phyloP scores from a whole-genome alignment of 2,329 filamentous ascomycete species.

The Stagonosporopsis vannaccii region DNA sequence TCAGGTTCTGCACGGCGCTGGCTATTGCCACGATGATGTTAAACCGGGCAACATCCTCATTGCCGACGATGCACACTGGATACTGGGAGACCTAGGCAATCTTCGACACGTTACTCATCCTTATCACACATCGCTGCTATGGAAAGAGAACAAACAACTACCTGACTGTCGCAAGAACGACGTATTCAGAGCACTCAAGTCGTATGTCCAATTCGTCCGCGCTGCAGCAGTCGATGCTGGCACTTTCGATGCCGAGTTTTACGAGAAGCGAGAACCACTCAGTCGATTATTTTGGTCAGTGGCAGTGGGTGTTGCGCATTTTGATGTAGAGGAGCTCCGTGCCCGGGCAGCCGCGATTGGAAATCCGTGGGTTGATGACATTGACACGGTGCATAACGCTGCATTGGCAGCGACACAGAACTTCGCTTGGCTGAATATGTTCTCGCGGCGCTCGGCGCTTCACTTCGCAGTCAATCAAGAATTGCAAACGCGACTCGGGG shows the following conservation, averaged over 20 bases:
- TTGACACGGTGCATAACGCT: background rate
- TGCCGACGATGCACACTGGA: conserved; percentile 30
- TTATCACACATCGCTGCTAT: conserved; percentile 35
- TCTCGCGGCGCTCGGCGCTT: background rate
- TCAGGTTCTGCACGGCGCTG: conserved; percentile 34
- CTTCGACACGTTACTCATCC: conserved; percentile 40
- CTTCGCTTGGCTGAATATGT: background rate
- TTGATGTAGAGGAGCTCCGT: conserved; percentile 22
- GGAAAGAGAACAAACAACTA: conserved; percentile 34
- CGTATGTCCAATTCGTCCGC: conserved; percentile 36
- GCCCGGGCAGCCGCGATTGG: conserved; percentile 17
- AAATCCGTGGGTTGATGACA: conserved; percentile 3
- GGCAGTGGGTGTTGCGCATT: conserved; percentile 4
- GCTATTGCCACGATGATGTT: conserved; percentile 50
- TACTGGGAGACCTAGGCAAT: conserved; percentile 48
- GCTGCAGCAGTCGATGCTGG: conserved; percentile 14
- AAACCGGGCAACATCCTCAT: conserved; percentile 48
- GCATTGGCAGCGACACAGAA: background rate
- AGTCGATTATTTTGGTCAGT: conserved; percentile 40
- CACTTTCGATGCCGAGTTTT: conserved; percentile 35
- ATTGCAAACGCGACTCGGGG: conserved; percentile 6
- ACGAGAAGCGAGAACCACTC: conserved; percentile 24
- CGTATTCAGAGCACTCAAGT: conserved; percentile 38
- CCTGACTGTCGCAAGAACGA: conserved; percentile 42
- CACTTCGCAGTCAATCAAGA: background rate